Conservation (phyloP, 2,329 filamentous ascomycete species). For the Botrytis sinoallii region DNA sequence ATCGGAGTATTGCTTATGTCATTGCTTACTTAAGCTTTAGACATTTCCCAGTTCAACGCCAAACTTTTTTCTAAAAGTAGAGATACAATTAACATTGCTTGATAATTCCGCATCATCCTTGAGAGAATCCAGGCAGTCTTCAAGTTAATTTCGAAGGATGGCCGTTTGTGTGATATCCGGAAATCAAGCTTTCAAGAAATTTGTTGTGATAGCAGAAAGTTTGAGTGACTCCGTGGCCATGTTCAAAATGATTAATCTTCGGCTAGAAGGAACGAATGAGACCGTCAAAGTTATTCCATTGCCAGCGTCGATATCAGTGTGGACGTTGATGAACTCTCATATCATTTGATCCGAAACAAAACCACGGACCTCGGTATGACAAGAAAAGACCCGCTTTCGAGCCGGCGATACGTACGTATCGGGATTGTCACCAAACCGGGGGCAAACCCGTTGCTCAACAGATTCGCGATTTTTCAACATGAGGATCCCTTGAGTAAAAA, state of each 20-base stretch:
- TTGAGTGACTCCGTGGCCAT: neutral
- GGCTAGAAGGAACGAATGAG: neutral
- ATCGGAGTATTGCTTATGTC: neutral
- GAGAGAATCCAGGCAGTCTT: no score
- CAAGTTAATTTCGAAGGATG: neutral
- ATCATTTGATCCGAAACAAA: neutral
- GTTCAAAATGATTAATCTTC: neutral
- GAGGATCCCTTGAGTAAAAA: neutral
- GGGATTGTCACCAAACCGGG: neutral
- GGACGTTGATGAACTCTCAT: no score
- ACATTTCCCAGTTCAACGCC: neutral
- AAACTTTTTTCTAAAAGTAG: no score
- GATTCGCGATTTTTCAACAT: neutral
- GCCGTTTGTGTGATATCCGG: neutral
- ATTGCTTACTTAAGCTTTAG: neutral
- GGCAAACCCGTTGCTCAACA: neutral
- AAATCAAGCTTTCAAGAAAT: no score
- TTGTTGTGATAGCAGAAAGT: neutral
- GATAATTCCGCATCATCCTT: neutral
- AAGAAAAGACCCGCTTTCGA: constrained; percentile 5
- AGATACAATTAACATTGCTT: neutral
- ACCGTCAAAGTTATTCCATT: no score
- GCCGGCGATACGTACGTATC: neutral
- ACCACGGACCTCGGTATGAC: neutral
- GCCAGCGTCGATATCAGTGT: neutral